Conservation (phyloP, 495 filamentous ascomycete species). For the Tuber borchii region DNA sequence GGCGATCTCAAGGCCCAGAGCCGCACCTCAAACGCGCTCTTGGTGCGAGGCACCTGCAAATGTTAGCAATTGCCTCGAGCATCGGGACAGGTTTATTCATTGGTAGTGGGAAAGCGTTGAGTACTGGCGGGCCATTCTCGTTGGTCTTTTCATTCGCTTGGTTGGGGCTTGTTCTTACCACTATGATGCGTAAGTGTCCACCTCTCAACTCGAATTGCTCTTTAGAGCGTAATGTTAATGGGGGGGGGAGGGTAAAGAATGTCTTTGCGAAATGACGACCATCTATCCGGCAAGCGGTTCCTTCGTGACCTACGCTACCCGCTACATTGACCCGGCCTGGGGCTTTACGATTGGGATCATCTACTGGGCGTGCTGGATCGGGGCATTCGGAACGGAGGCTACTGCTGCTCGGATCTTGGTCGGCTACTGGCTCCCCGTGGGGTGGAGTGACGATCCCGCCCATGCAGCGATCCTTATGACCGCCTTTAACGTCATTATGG, state of each 20-base stretch:
- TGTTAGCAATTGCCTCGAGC: conserved; percentile 62
- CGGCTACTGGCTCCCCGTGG: conserved; percentile 49
- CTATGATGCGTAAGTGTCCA: conserved; percentile 45
- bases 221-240: conserved; percentile 40
- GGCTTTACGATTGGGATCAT: conserved; percentile 63
- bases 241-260: conserved; percentile 44
- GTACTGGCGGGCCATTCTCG: conserved; percentile 47
- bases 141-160: conserved; percentile 52
- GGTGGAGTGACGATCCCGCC: conserved; percentile 44
- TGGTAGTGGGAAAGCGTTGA: conserved; percentile 48
- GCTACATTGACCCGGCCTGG: conserved; percentile 69
- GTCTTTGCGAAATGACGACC: conserved; percentile 59
- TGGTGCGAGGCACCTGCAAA: conserved; percentile 63
- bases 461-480: conserved; percentile 58
- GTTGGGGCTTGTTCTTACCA: conserved; percentile 47
- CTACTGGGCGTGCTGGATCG: conserved; percentile 61
- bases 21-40: conserved; percentile 53
- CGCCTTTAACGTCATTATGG: conserved; percentile 49
- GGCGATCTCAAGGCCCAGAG: not conserved
- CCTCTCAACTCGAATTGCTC: conserved; percentile 41
- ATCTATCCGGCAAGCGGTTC: conserved; percentile 56
- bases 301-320: conserved; percentile 61
- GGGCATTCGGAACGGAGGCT: conserved; percentile 54
- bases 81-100: conserved; percentile 60
- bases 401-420: conserved; percentile 54